A percentile compares a stretch with the other conserved stretches of the same genome.
Conservation (phyloP, 345 rosid genomes). For the Rhizophora mangle region DNA sequence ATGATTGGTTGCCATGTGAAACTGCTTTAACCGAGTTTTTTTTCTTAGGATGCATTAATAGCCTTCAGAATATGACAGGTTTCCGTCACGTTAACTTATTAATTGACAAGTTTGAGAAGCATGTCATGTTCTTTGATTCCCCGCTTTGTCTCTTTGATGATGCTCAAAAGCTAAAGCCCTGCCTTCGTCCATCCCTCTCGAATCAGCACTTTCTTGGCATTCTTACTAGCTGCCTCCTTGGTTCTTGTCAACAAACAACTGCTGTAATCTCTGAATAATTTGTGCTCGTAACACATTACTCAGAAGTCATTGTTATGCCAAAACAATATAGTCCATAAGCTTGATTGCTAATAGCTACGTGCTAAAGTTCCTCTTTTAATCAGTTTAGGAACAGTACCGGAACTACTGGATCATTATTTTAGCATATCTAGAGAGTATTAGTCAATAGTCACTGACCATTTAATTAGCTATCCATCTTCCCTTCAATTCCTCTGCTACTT, state of each 20-base stretch:
- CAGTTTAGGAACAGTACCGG: neutral
- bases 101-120: no score
- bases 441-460: neutral
- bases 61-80: no score
- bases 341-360: neutral
- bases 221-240: constrained; percentile 8
- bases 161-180: neutral
- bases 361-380: neutral
- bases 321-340: neutral
- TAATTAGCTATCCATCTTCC: neutral
- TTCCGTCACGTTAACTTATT: no score
- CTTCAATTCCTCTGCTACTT: constrained; percentile 5
- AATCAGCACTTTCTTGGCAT: constrained; percentile 20
- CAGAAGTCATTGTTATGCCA: no score
- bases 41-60: no score
- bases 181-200: constrained; percentile 2
- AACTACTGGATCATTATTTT: neutral
- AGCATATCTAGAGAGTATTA: neutral
- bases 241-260: constrained; percentile 21
- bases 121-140: no score
- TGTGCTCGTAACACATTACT: neutral
- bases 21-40: no score
- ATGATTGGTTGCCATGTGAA: neutral
- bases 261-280: constrained; percentile 8
- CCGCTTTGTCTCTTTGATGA: neutral